phyloP scores from a whole-genome alignment of 1,284 basidiomycete species.

The Moesziomyces sp. region DNA sequence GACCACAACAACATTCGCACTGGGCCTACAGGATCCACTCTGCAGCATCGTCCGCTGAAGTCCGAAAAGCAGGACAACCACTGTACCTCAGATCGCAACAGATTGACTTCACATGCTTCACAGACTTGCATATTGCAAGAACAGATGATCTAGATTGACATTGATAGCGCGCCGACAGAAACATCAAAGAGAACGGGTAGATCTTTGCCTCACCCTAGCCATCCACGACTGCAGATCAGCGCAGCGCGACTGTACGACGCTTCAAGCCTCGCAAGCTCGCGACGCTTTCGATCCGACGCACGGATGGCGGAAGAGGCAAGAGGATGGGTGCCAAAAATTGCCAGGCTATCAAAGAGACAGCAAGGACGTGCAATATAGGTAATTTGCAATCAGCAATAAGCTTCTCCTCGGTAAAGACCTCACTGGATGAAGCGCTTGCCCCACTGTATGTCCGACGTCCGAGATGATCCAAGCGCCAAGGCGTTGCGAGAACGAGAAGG shows the following conservation, averaged over 20 bases:
- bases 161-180: background rate
- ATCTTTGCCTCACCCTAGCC: conserved; percentile 25
- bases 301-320: conserved; percentile 30
- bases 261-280: conserved; percentile 18
- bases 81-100: too few species aligned
- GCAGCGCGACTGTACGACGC: conserved; percentile 8
- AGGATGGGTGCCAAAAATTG: conserved; percentile 60
- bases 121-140: too few species aligned
- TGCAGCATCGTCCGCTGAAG: too few species aligned
- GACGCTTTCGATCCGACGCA: background rate
- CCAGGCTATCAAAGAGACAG: conserved; percentile 57
- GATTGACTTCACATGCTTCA: too few species aligned
- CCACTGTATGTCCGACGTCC: conserved; percentile 20
- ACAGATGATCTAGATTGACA: background rate
- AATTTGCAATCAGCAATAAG: conserved; percentile 66
- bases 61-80: too few species aligned
- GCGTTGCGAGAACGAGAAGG: too few species aligned
- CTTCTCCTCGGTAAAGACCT: conserved; percentile 65
- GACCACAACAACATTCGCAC: too few species aligned
- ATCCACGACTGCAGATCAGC: background rate
- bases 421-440: conserved; percentile 64
- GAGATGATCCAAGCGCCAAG: background rate
- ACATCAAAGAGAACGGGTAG: background rate
- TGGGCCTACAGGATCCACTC: too few species aligned
- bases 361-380: conserved; percentile 63